These are phyloP conservation scores for Babesia ovata DNA, from an alignment of 169 alveolate genomes.

Conservation along the genomic window DNA sequence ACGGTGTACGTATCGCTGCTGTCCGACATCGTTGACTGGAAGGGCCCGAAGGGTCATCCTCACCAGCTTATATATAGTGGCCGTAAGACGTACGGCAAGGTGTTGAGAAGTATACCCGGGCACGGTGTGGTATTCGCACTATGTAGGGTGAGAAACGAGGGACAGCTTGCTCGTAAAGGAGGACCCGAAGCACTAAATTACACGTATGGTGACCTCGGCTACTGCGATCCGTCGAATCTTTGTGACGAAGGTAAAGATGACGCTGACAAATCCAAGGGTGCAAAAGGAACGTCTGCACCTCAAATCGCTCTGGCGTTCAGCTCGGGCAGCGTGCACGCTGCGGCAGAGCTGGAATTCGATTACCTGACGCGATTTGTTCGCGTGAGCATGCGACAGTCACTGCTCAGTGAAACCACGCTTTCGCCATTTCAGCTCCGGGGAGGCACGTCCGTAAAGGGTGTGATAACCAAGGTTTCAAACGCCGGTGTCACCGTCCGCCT, in stretches of 20 bases:
- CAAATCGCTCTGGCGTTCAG: slow-evolving; percentile 17
- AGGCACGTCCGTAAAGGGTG: slow-evolving; percentile 44
- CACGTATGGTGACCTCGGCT: slow-evolving; percentile 5
- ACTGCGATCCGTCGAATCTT: slow-evolving; percentile 14
- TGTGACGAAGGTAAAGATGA: background rate
- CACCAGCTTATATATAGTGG: slow-evolving; percentile 2
- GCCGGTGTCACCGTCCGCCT: slow-evolving; percentile 58
- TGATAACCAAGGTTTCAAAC: slow-evolving; percentile 30
- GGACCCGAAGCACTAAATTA: slow-evolving; percentile 5
- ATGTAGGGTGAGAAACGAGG: background rate
- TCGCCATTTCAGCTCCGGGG: slow-evolving; percentile 54
- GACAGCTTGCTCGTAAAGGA: background rate
- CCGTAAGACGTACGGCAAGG: slow-evolving; percentile 44
- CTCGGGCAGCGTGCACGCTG: slow-evolving; percentile 34
- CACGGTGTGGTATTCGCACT: slow-evolving; percentile 46
- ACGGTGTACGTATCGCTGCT: slow-evolving; percentile 45
- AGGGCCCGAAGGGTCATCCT: slow-evolving; percentile 57
- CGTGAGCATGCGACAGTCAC: slow-evolving; percentile 24
- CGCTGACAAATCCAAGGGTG: background rate
- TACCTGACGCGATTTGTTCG: slow-evolving; percentile 33
- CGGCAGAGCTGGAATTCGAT: slow-evolving; percentile 41
- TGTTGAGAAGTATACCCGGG: slow-evolving; percentile 37
- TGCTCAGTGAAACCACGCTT: slow-evolving; percentile 25
- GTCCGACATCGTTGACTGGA: slow-evolving; percentile 51
- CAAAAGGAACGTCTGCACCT: background rate